A percentile compares a stretch with the other conserved stretches of the same genome.
phyloP scores from a whole-genome alignment of 495 filamentous ascomycete species.

The Apodospora peruviana region DNA sequence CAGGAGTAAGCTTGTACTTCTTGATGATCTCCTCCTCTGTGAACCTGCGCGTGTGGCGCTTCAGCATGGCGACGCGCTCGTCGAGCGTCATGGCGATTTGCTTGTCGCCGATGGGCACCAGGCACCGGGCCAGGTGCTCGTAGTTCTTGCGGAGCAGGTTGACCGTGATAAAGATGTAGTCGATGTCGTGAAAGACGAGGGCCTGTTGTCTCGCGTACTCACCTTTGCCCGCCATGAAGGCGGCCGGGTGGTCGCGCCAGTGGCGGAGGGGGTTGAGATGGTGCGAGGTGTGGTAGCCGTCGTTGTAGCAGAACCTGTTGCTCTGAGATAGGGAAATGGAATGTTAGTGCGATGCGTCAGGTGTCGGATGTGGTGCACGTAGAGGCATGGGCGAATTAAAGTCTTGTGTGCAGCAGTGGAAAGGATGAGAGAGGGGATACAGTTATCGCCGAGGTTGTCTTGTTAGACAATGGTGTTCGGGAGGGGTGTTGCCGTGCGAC shows the following conservation, averaged over 20 bases:
- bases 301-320: constrained; percentile 73
- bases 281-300: constrained; percentile 75
- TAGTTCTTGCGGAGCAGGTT: constrained; percentile 60
- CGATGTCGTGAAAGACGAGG: constrained; percentile 63
- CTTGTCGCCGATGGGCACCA: constrained; percentile 60
- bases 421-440: neutral
- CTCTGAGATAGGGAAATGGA: constrained; percentile 33
- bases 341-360: neutral
- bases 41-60: constrained; percentile 56
- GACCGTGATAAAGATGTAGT: constrained; percentile 66
- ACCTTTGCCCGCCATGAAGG: constrained; percentile 55
- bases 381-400: neutral
- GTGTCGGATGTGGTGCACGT: neutral
- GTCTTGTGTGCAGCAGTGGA: too few species aligned
- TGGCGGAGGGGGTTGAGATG: constrained; percentile 69
- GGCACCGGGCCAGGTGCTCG: constrained; percentile 51
- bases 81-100: constrained; percentile 56
- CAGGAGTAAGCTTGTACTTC: constrained; percentile 34
- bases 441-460: too few species aligned
- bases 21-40: constrained; percentile 48
- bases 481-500: too few species aligned
- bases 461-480: too few species aligned
- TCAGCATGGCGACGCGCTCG: constrained; percentile 56
- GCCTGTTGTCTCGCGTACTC: constrained; percentile 55
- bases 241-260: constrained; percentile 67